phyloP scores from a whole-genome alignment of 805 yeast genomes.

The Yarrowia yakushimensis region DNA sequence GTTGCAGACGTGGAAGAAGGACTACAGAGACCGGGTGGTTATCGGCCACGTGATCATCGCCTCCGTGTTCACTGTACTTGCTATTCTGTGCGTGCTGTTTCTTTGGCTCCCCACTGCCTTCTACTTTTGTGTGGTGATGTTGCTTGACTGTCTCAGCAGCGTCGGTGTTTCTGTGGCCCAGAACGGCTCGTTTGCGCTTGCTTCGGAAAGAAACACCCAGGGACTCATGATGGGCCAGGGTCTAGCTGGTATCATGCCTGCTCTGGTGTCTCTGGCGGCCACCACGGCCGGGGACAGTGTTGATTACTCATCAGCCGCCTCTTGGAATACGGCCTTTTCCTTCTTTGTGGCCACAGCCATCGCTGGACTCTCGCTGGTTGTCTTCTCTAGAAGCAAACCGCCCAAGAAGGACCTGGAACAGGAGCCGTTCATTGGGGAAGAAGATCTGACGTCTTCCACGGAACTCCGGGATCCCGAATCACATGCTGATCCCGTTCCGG shows the following conservation, averaged over 20 bases:
- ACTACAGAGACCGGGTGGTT: slow-evolving; percentile 55
- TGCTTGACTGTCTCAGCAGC: slow-evolving; percentile 60
- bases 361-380: background rate
- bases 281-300: slow-evolving; percentile 34
- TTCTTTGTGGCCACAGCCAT: slow-evolving; percentile 19
- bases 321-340: slow-evolving; percentile 9
- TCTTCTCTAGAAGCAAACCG: background rate
- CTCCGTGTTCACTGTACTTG: slow-evolving; percentile 55
- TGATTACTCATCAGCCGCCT: slow-evolving; percentile 3
- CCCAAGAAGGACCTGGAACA: background rate
- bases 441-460: background rate
- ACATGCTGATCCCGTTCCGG: background rate
- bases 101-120: slow-evolving; percentile 26
- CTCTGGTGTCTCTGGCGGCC: slow-evolving; percentile 60
- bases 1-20: slow-evolving; percentile 65
- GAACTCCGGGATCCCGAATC: slow-evolving; percentile 5
- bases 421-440: slow-evolving; percentile 11
- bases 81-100: slow-evolving; percentile 42
- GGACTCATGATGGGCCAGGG: slow-evolving; percentile 95
- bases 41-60: slow-evolving; percentile 60
- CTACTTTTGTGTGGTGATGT: slow-evolving; percentile 53
- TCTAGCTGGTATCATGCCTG: slow-evolving; percentile 87
- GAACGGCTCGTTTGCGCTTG: slow-evolving; percentile 82
- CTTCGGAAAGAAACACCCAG: slow-evolving; percentile 76
- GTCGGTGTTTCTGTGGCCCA: slow-evolving; percentile 80